Evolutionary conservation across 352 stramenopile genomes (phyloP), one percentile per base, ranked within the genome.

Genomic region (Hyaloperonospora brassicae): DNA sequence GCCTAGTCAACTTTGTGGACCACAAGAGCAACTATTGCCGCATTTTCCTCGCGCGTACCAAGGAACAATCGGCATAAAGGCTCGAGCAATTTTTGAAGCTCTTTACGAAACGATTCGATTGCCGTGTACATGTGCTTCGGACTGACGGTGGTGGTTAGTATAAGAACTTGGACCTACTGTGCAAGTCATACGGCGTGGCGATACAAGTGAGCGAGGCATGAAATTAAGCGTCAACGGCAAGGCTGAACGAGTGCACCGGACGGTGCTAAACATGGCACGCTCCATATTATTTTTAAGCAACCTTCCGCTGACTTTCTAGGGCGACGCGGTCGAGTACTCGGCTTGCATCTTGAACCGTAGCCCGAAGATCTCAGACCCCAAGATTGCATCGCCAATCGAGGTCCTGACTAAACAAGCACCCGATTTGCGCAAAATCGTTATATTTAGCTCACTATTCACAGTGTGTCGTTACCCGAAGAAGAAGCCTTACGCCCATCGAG

Each of bases 291-390:
- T 52, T 52, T 27, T 17, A 5, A 25, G 2, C 22, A 10, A 17
- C n/a, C 22, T 52, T 21, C 9, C 14, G 5, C 12, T 52, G 3
- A 1, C 2, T 1, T 22, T 43, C 9, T 42, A 17, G 14, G 17
- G n/a, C 11, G 27, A 41, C 21, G 46, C 14, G 17, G 14, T 52
- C 13, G n/a, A 52, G n/a, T 52, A 52, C 31, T 14, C 46, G 25
- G 13, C 34, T 1, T 52, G 31, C 12, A 41, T 43, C 12, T 11
- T 34, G 5, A 30, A 43, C 5, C 12, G 46, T 1, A 27, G 13
- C 21, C 31, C 9, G 12, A 22, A 24, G 24, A 50, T 14, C 6
- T 24, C 7, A 21, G 39, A 50, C 11, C 13, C 12, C 2, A 27
- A 22, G 6, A 25, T 3, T 8, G 31, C 11, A 1, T 52, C 21